phyloP scores from a whole-genome alignment of 1,139 yeast genomes.

The Hyphopichia pseudoburtonii region DNA sequence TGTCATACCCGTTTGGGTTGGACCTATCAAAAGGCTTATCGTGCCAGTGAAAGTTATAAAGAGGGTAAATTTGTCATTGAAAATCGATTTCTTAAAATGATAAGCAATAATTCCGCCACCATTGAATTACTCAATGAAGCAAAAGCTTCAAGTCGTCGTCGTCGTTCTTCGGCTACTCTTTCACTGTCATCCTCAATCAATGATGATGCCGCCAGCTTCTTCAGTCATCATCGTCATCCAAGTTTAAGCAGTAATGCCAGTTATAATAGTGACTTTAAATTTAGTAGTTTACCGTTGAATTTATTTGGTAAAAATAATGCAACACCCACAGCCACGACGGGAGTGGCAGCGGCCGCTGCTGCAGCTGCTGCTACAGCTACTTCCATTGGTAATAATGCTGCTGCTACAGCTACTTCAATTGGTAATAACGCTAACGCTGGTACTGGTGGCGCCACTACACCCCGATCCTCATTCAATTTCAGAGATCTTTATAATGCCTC shows the following conservation, averaged over 20 bases:
- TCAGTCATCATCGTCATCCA: neutral
- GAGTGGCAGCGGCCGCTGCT: slow-evolving; percentile 1
- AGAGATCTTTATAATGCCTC: slow-evolving; percentile 16
- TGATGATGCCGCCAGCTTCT: neutral
- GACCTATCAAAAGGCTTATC: slow-evolving; percentile 67
- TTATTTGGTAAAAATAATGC: no score
- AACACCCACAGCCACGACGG: neutral
- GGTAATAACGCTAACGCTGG: neutral
- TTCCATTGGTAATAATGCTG: no score
- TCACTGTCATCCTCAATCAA: slow-evolving; percentile 9
- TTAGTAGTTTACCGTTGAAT: slow-evolving; percentile 4
- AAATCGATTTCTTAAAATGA: slow-evolving; percentile 20
- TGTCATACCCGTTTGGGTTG: slow-evolving; percentile 70
- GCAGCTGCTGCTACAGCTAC: neutral
- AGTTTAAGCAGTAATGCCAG: no score
- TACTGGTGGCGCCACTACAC: neutral
- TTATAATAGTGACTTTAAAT: slow-evolving; percentile 5
- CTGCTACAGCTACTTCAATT: no score
- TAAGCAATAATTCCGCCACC: slow-evolving; percentile 28
- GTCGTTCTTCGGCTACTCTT: slow-evolving; percentile 17
- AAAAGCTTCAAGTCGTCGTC: slow-evolving; percentile 24
- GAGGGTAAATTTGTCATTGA: slow-evolving; percentile 81
- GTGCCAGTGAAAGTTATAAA: slow-evolving; percentile 61
- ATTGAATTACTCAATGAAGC: slow-evolving; percentile 29
- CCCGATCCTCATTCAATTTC: slow-evolving; percentile 4